phyloP scores from a whole-genome alignment of 495 filamentous ascomycete genomes.

The Daldinia loculata region DNA sequence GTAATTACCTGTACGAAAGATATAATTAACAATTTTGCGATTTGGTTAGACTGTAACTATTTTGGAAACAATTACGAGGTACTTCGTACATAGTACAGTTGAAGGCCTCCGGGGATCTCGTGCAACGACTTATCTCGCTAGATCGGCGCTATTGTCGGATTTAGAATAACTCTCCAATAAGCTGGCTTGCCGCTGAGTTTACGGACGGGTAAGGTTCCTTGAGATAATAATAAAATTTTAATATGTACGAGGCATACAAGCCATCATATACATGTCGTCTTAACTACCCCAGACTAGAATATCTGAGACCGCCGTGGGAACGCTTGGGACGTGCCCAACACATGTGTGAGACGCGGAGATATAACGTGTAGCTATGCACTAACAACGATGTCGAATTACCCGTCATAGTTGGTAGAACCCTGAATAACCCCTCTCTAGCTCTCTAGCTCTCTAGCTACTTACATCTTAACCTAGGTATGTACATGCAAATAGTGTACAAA shows the following conservation, averaged over 20 bases:
- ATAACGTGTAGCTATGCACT: conserved; percentile 15
- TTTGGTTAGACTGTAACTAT: background rate
- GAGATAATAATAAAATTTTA: conserved; percentile 16
- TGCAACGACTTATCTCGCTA: conserved; percentile 35
- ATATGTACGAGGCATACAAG: conserved; percentile 27
- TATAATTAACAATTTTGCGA: conserved; percentile 1
- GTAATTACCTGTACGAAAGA: background rate
- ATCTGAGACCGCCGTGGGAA: conserved; percentile 27
- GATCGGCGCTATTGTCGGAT: conserved; percentile 36
- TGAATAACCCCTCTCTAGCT: background rate
- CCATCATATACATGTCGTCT: conserved; percentile 13
- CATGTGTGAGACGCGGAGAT: conserved; percentile 22
- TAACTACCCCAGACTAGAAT: conserved; percentile 31
- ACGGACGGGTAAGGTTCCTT: conserved; percentile 17
- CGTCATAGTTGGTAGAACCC: background rate
- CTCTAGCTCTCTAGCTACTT: background rate
- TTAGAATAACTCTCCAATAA: conserved; percentile 28
- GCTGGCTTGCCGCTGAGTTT: conserved; percentile 25
- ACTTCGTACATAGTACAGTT: background rate
- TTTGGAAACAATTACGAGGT: conserved; percentile 4
- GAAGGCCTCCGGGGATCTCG: conserved; percentile 3
- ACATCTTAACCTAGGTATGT: background rate
- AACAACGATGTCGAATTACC: background rate
- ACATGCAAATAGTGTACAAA: background rate
- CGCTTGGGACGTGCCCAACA: conserved; percentile 21